Base-by-base conservation (phyloP, 2,329 filamentous ascomycete species). In the Paecilomyces niveus region DNA sequence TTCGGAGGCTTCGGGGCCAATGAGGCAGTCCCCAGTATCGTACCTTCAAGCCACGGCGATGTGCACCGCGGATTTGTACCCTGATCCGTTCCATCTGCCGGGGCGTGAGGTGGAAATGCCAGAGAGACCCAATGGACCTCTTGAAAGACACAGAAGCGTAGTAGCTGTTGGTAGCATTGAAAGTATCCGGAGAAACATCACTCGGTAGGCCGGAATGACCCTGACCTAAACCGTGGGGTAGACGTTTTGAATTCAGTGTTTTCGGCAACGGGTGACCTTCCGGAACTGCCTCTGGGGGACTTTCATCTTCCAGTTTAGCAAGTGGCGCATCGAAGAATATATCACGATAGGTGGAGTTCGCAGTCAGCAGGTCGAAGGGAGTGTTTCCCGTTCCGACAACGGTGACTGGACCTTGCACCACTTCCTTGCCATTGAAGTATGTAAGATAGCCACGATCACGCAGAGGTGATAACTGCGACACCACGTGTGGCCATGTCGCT, bases 321-420 rank as follows among this genome's bases (percentile, higher is more conserved):
- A 83, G 72, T 1, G 81, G 81, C 0, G 81, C 81, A 62, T 83
- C 81, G 67, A 81, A 83, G 72, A 83, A 83, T 59, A 83, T 78
- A 62, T 83, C 80, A 26, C 80, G 76, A 65, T 81, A 78, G 1
- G 76, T 78, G 6, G 71, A 61, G 64, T 81, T 81, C 22, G 76
- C 72, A 0, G 70, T 72, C 33, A 83, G 65, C 35, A 78, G 67
- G 51, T 80, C 73, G 32, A 83, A 82, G 0, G 81, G 81, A 0
- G 81, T 76, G 60, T 83, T 79, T 3, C 81, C 81, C 0, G 81
- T 82, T 49, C 77, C 81, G 11, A 84, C 80, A 5, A 83, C 72
- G 0, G 81, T 83, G 53, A 84, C 68, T 0, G 81, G 78, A 1
- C 81, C 75, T 21, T 76, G 63, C 8, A 76, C 61, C 1, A 74